Conservation (phyloP, 495 filamentous ascomycete genomes). For the Neurospora sp. region DNA sequence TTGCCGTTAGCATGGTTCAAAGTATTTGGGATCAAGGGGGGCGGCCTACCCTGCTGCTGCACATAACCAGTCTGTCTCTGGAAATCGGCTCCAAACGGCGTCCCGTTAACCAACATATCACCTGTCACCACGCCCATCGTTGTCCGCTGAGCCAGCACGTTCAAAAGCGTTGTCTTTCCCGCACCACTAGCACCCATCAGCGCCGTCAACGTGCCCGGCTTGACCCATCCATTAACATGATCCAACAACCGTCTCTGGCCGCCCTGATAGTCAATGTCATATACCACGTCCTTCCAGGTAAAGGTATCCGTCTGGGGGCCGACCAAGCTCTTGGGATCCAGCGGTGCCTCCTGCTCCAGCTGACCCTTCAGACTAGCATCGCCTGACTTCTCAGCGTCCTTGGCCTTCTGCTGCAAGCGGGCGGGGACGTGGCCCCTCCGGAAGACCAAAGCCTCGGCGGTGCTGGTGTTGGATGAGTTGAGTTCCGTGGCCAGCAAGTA, state of each 20-base stretch:
- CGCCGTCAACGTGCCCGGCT: conserved; percentile 69
- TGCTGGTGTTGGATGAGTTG: conserved; percentile 32
- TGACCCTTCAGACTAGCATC: not conserved
- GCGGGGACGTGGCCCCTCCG: conserved; percentile 17
- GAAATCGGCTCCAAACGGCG: conserved; percentile 57
- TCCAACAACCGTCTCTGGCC: conserved; percentile 54
- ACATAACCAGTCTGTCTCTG: conserved; percentile 82
- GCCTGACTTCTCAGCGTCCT: conserved; percentile 32
- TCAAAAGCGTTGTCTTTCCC: conserved; percentile 58
- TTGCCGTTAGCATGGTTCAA: not conserved
- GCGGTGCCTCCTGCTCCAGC: not conserved
- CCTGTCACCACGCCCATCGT: conserved; percentile 60
- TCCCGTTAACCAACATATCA: conserved; percentile 65
- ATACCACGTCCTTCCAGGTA: conserved; percentile 52
- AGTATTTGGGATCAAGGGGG: no score
- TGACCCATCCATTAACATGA: conserved; percentile 63
- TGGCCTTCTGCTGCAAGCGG: conserved; percentile 10
- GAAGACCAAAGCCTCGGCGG: conserved; percentile 23
- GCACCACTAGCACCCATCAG: conserved; percentile 79
- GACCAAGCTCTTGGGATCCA: conserved; percentile 24
- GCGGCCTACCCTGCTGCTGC: conserved; percentile 60
- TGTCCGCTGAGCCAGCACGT: conserved; percentile 63
- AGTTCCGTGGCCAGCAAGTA: conserved; percentile 49
- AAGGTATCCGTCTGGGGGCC: conserved; percentile 44
- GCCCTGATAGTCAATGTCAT: conserved; percentile 54